Base-by-base conservation (phyloP, 352 stramenopile genomes). In the Phytophthora cactorum region DNA sequence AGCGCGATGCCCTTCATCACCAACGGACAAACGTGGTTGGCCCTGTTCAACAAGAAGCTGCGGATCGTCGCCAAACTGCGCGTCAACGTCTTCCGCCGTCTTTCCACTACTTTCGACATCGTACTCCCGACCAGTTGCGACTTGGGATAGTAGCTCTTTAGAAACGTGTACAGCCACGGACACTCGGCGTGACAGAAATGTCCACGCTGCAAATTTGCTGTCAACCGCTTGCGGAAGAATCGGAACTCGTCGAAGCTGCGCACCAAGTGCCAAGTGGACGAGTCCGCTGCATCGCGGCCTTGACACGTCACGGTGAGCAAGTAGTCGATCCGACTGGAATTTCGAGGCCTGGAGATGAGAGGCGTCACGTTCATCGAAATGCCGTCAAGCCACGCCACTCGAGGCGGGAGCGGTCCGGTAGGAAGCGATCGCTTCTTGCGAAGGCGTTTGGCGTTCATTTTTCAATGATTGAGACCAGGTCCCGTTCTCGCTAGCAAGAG, bases 121-220 rank as follows among this genome's bases (percentile, higher is more conserved):
- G 73, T 70, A 41, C 36, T 56, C 5, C 65, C 63, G 27, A 85
- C 60, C 28, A 85, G 44, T n/a, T 70, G 64, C 28, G 69, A 69
- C 60, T 79, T 82, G 7, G 78, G 75, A 49, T 74, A 86, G 32
- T 82, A 81, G 49, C 70, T 79, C 41, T 72, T 83, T 43, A 88
- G 52, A 53, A 86, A 86, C 34, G 73, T 74, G 64, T 72, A 82
- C 25, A 88, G 51, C 72, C 70, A 84, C 60, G 77, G 77, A 52
- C 77, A 88, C 57, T 82, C 79, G 4, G 77, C 79, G 32, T 77
- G 49, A 44, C 77, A 86, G 56, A 84, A 85, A 54, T 86, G 79
- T 22, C 77, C 77, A 5, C 63, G 70, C 36, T 55, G 43, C 59
- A 88, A 59, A 15, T 50, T 45, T 1, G 46, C 11, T 14, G 81